Evolutionary conservation across 257 asterid genomes (phyloP).

Genomic region (Galeopsis tetrahit): DNA sequence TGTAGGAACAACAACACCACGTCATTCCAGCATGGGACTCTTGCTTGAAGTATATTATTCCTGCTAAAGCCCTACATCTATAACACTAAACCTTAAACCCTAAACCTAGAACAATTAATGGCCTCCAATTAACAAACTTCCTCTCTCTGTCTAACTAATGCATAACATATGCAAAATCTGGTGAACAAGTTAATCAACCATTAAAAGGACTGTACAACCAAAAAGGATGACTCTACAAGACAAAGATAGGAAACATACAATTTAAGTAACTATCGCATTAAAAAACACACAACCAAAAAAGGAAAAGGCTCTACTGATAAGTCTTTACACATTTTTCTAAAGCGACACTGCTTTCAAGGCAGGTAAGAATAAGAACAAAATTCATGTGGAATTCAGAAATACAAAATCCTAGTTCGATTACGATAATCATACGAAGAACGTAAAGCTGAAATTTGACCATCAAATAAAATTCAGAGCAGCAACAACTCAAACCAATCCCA

Average conservation of each 20-base stretch:
- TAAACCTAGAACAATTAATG: background rate
- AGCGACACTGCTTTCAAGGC: background rate
- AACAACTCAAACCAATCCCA: background rate
- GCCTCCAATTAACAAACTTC: background rate
- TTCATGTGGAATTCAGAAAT: background rate
- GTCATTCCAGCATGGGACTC: slow-evolving; percentile 12
- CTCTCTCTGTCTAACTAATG: background rate
- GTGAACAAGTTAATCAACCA: slow-evolving; percentile 1
- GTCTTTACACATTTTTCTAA: background rate
- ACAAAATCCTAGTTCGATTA: slow-evolving; percentile 5
- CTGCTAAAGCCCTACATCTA: background rate
- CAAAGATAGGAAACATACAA: background rate
- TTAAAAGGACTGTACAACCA: background rate
- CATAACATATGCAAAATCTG: background rate
- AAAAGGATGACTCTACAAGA: background rate
- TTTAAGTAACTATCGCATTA: background rate
- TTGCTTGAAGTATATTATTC: background rate
- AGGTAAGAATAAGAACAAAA: background rate
- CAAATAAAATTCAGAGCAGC: background rate
- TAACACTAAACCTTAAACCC: no score
- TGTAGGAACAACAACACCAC: slow-evolving; percentile 16
- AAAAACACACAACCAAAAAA: background rate
- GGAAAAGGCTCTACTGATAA: background rate
- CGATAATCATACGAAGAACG: background rate
- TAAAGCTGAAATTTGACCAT: background rate